These are phyloP conservation scores for Aspergillus asperescens DNA, from an alignment of 495 filamentous ascomycete genomes.

Conservation along the genomic window DNA sequence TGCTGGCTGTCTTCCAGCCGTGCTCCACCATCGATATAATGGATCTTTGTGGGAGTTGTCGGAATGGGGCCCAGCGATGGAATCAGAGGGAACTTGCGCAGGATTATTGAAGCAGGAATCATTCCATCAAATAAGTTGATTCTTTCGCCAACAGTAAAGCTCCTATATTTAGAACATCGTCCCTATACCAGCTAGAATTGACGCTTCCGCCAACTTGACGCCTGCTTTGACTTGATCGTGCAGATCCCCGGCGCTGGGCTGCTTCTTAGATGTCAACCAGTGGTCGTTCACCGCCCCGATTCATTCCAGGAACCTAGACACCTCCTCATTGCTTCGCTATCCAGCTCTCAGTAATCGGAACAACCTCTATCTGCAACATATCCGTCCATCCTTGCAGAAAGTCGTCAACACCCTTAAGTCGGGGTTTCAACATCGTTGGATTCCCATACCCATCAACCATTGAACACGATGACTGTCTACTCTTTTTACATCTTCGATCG, in stretches of 20 bases:
- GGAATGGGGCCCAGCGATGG: neutral
- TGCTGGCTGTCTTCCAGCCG: neutral
- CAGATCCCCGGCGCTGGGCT: neutral
- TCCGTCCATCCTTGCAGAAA: neutral
- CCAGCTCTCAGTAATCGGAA: neutral
- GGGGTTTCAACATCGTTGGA: neutral
- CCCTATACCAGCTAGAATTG: neutral
- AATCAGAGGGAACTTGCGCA: too few species aligned
- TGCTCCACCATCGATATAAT: neutral
- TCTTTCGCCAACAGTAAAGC: neutral
- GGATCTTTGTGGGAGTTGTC: neutral
- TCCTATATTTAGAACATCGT: neutral
- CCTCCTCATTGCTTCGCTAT: neutral
- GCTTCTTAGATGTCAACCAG: neutral
- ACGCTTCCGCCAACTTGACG: neutral
- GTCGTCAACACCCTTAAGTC: neutral
- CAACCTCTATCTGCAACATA: neutral
- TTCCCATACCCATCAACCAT: conserved; percentile 4
- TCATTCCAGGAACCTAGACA: neutral
- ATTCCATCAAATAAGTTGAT: neutral
- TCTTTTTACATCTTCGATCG: conserved; percentile 99
- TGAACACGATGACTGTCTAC: conserved; percentile 74
- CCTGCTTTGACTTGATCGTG: neutral
- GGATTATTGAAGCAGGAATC: too few species aligned
- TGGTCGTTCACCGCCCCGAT: conserved; percentile 1